Evolutionary conservation across 2,329 filamentous ascomycete genomes (phyloP), one percentile per base, ranked within the genome.

Genomic region (Dactylonectria macrodidyma): DNA sequence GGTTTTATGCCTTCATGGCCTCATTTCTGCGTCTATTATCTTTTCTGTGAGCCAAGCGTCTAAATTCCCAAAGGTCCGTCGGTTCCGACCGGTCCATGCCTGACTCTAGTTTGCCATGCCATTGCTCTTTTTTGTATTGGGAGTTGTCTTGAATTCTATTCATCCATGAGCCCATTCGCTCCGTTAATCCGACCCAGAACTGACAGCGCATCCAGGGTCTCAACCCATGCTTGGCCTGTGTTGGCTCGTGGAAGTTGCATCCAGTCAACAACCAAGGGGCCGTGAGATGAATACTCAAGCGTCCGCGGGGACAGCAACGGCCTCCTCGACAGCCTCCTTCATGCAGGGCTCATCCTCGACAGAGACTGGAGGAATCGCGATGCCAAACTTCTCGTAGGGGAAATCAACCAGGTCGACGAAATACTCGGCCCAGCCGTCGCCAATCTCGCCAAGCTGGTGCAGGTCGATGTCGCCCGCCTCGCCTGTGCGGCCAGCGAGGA

Each of bases 401-500:
- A 91, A 91, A 46, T 84, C 76, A 58, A 83, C 84, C 30, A 91
- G 78, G 22, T 80, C 85, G 26, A 77, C 72, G 60, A 86, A 78
- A 73, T 89, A 87, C 76, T 90, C 85, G 1, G 85, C 88, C 89
- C 89, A 91, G 14, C 89, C 90, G 71, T 92, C 90, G 56, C 82
- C 85, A 12, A 86, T 59, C 77, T 90, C 84, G 1, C 89, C 90
- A 2, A 90, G 77, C 78, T 88, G 84, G 71, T 90, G 85, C 68
- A 84, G 75, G 61, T 89, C 87, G 4, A 87, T 82, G 3, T 81
- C 81, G 12, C 86, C 87, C 0, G 87, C 92, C 81, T 92, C 90
- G 1, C 93, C 93, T 26, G 92, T 95, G 73, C 90, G 83, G 0
- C 95, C 96, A 0, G 96, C 95, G 24, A 99, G 83, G 3, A 99